Base-by-base conservation (phyloP, 1,284 basidiomycete genomes). In the Cryptococcus hybrid region DNA sequence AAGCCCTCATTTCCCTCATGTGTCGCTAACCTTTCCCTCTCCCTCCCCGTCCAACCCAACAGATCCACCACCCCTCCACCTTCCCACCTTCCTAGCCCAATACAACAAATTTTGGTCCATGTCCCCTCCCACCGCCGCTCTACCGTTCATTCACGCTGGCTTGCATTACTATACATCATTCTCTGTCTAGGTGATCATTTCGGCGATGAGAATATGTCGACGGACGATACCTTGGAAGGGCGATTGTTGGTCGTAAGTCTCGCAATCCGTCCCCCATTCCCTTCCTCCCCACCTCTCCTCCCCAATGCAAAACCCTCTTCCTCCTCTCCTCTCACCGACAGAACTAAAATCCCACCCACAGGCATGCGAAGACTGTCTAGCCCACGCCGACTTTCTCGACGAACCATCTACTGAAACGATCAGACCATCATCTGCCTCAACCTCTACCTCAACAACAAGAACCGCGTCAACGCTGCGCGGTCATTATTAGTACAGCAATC, bases 401-500 rank as follows among this genome's bases (percentile, higher is more conserved):
- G 58, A 56, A n/a, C 51, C 57, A 13, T 57, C 58, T 5, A 59
- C 52, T 3, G 61, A 62, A 50, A 58, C 61, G 5, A 55, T 62
- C 61, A 62, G 39, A 62, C 61, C 9, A 58, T 62, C 50, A 62
- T 62, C 13, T 62, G 57, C 36, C 53, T 62, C 35, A 60, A 60
- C 47, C 56, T 62, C 30, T 62, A 62, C 39, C 58, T 62, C 61
- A 75, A 73, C 65, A 76, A 76, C 61, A 67, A 68, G 35, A 71
- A 76, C 54, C 64, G 69, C 13, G 71, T 71, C 3, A 70, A 71
- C 42, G 70, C 70, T 1, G 73, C 74, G 8, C 69, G 70, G 64
- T 69, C 69, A 11, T 63, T 77, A 15, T 60, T 77, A 3, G 74
- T 9, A 66, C 70, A 1, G 70, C 69, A 5, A 76, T 77, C 65